These are phyloP conservation scores for Lipomyces lipofer DNA, from an alignment of 805 yeast genomes.

Conservation along the genomic window DNA sequence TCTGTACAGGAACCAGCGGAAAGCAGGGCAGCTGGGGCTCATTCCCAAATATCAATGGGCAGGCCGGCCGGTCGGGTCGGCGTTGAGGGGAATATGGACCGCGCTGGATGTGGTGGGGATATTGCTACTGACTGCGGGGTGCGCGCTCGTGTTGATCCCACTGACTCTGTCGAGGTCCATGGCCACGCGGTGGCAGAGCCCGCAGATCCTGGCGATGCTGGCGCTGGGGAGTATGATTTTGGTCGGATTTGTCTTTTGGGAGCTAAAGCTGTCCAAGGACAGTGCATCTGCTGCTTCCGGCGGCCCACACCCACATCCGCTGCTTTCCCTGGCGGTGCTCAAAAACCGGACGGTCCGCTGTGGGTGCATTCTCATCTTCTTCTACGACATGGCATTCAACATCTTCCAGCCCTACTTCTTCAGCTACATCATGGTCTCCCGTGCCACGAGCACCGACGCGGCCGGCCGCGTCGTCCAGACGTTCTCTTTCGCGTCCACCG, in stretches of 20 bases:
- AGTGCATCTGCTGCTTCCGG: slow-evolving; percentile 14
- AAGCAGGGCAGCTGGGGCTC: slow-evolving; percentile 25
- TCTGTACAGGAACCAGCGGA: slow-evolving; percentile 27
- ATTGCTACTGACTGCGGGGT: slow-evolving; percentile 48
- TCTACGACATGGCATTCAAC: slow-evolving; percentile 58
- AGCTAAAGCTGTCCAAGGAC: slow-evolving; percentile 48
- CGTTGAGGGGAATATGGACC: slow-evolving; percentile 37
- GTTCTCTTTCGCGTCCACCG: slow-evolving; percentile 60
- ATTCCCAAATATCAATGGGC: slow-evolving; percentile 19
- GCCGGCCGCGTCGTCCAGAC: slow-evolving; percentile 59
- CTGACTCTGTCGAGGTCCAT: slow-evolving; percentile 66
- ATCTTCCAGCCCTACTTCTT: slow-evolving; percentile 65
- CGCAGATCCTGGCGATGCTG: slow-evolving; percentile 57
- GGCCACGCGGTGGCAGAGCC: slow-evolving; percentile 51
- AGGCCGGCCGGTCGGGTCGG: slow-evolving; percentile 6
- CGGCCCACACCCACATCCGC: slow-evolving; percentile 44
- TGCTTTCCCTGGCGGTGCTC: slow-evolving; percentile 54
- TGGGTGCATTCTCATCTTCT: slow-evolving; percentile 55
- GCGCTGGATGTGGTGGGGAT: slow-evolving; percentile 61
- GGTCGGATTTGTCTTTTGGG: slow-evolving; percentile 56
- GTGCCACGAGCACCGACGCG: slow-evolving; percentile 53
- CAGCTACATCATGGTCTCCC: slow-evolving; percentile 54
- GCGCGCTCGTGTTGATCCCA: slow-evolving; percentile 66
- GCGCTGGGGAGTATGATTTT: slow-evolving; percentile 57
- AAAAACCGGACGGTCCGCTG: slow-evolving; percentile 68